Conservation (phyloP, 495 filamentous ascomycete species). For the Xylona heveae region DNA sequence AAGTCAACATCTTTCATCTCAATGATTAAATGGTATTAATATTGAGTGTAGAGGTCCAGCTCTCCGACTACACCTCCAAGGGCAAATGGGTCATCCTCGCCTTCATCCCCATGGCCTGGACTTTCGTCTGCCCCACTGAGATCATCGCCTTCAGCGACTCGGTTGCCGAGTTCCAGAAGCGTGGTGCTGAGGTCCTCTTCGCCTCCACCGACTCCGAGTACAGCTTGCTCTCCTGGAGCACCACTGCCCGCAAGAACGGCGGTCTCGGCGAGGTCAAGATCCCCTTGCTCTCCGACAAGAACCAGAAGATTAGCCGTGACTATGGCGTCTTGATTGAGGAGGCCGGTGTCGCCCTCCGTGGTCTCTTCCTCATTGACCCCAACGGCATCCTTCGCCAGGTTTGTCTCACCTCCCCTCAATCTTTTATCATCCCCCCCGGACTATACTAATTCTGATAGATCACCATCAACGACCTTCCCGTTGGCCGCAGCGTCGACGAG, state of each 20-base stretch:
- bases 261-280: constrained; percentile 30
- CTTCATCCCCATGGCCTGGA: constrained; percentile 32
- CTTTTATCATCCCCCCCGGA: background rate
- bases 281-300: constrained; percentile 32
- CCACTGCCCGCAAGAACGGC: constrained; percentile 26
- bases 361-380: constrained; percentile 39
- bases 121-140: constrained; percentile 30
- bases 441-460: constrained; percentile 14
- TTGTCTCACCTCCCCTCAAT: constrained; percentile 3
- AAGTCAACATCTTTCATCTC: no score
- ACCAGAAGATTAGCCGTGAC: constrained; percentile 27
- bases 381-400: constrained; percentile 28
- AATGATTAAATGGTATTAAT: no score
- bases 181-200: constrained; percentile 28
- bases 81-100: constrained; percentile 27
- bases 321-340: constrained; percentile 38
- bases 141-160: constrained; percentile 27
- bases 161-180: constrained; percentile 19
- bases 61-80: constrained; percentile 19
- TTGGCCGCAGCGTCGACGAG: constrained; percentile 35
- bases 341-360: constrained; percentile 30
- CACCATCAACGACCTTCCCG: constrained; percentile 35
- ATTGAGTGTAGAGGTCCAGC: constrained; percentile 19
- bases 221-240: constrained; percentile 32
- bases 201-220: constrained; percentile 26